phyloP scores from a whole-genome alignment of 306 rosid species.

The Lagenaria siceraria region DNA sequence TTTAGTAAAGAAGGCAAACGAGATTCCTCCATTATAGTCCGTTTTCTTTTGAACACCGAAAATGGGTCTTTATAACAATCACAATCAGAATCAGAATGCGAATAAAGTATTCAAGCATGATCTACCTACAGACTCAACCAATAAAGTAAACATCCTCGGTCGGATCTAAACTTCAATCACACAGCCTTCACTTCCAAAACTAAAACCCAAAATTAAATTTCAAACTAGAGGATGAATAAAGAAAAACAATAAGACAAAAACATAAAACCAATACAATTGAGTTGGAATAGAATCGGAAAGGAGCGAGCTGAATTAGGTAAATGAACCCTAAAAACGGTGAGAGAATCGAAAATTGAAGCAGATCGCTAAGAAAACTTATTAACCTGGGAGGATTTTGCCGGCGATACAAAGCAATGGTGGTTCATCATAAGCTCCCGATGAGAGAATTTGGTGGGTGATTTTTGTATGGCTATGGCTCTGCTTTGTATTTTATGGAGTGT shows the following conservation, averaged over 20 bases:
- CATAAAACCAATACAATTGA: neutral
- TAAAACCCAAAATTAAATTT: neutral
- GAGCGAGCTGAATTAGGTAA: neutral
- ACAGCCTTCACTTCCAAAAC: neutral
- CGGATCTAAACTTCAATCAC: constrained; percentile 4
- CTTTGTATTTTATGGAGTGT: neutral
- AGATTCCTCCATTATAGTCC: neutral
- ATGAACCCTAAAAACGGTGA: neutral
- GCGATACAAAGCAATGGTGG: neutral
- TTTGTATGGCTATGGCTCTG: neutral
- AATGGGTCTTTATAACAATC: constrained; percentile 2
- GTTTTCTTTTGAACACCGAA: neutral
- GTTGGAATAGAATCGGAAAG: neutral
- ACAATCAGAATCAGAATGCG: constrained; percentile 9
- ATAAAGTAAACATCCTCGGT: neutral
- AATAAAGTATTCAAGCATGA: constrained; percentile 5
- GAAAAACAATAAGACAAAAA: neutral
- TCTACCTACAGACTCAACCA: neutral
- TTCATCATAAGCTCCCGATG: neutral
- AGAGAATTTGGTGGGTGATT: neutral
- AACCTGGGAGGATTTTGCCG: neutral
- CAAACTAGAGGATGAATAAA: neutral
- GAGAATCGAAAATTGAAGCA: neutral
- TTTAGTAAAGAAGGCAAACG: neutral
- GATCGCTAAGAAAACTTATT: neutral